Evolutionary conservation across 2,329 filamentous ascomycete species (phyloP).

Genomic region (Lasiodiplodia theobromae): DNA sequence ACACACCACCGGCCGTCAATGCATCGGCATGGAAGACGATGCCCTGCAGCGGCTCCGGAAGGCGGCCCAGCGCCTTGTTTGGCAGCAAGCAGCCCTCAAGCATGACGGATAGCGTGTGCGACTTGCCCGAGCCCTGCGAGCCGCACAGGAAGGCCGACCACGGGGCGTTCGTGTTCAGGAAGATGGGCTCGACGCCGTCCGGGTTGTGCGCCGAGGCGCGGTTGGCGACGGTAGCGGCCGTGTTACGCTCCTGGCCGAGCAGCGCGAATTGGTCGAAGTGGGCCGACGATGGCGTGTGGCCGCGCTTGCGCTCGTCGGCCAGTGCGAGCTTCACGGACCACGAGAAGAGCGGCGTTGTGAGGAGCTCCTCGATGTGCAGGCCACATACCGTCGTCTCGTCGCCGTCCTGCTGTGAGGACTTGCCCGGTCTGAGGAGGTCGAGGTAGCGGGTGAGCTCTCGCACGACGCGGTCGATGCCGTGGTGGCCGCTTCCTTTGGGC

Average conservation of each 20-base stretch:
- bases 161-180: constrained; percentile 62
- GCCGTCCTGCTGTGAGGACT: background rate
- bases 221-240: too few species aligned
- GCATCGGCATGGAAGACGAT: constrained; percentile 65
- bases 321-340: constrained; percentile 27
- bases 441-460: constrained; percentile 22
- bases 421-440: background rate
- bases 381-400: background rate
- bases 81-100: constrained; percentile 65
- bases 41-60: constrained; percentile 63
- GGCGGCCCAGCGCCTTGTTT: constrained; percentile 49
- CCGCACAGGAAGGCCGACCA: constrained; percentile 69
- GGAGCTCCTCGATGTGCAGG: constrained; percentile 21
- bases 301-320: constrained; percentile 1
- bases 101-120: constrained; percentile 65
- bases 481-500: too few species aligned
- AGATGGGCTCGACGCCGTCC: constrained; percentile 40
- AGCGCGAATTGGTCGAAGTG: constrained; percentile 27
- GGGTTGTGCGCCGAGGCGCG: background rate
- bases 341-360: constrained; percentile 24
- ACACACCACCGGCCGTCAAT: constrained; percentile 52
- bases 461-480: constrained; percentile 13
- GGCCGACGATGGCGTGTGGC: background rate
- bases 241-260: constrained; percentile 20
- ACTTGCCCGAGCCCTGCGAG: constrained; percentile 68